Evolutionary conservation across 257 asterid species (phyloP), one percentile per base, ranked within the genome.

Genomic region (Echites panduratus): DNA sequence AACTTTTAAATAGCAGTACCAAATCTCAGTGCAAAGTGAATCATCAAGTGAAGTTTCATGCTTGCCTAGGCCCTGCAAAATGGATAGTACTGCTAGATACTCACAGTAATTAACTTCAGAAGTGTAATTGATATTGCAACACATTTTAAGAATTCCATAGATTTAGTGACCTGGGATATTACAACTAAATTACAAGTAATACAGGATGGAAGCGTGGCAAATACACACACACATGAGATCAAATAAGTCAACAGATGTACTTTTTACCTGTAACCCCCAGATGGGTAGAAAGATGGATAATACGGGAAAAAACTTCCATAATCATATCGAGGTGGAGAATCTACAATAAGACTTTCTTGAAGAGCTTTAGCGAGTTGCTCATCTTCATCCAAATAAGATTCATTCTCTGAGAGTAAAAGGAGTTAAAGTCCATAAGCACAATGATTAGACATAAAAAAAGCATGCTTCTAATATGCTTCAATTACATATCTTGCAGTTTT

Each of bases 281-380:
- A 79, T 49, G 91, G 90, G 77, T 84, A 79, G 71, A 77, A 77
- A 84, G 75, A 84, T 38, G 89, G 79, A 77, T 68, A 77, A 58
- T 90, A 90, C 29, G 97, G 87, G 38, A 80, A 71, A 54, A 80
- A 81, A 77, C 88, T 81, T 85, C 89, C 96, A 78, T 77, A 79
- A 85, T 85, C 91, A 82, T 86, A 83, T 75, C 78, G 82, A 70
- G 96, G 89, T 12, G 96, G 87, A 66, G 96, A 83, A 41, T 84
- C 92, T 71, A 89, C 80, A 69, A 80, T 85, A 85, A 90, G 78
- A 84, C 99, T 95, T 82, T 89, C 97, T 77, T 95, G 94, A 74
- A 95, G 73, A 75, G 98, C 99, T 88, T 84, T 90, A 57, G 99
- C 99, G 47, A 95, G 92, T 76, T 66, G 85, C 82, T 92, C 97